Evolutionary conservation across 2,329 filamentous ascomycete genomes (phyloP), one percentile per base, ranked within the genome.

Genomic region (Pyricularia pennisetigena): DNA sequence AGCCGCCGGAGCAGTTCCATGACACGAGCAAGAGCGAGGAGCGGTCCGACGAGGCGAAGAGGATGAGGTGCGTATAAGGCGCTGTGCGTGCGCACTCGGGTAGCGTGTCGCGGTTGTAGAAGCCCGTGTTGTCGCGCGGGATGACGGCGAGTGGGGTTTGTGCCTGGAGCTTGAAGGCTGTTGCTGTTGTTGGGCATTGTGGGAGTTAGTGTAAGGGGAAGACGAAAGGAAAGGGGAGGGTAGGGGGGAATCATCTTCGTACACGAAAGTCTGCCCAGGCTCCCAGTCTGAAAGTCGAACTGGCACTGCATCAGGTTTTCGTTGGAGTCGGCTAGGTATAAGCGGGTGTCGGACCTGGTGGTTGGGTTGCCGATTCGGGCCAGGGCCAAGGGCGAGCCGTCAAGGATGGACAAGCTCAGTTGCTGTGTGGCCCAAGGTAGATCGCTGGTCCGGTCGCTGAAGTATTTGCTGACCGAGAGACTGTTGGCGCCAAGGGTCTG

Each of bases 1-100:
- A 70, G 8, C 69, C 68, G 26, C 68, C 64, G 1, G 68, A 70
- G 65, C 69, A 69, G 30, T 69, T 70, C 69, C 68, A 69, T 4
- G 68, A 68, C 1, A 69, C 64, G 24, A 70, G 28, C 2, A 61
- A 66, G 26, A 70, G 35, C 3, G n/a, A 62, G 20, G 28, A 49
- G 24, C 67, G 64, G 64, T 69, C 64, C n/a, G 64, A 6, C 2
- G 69, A 65, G 26, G 68, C 68, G n/a, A 69, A 70, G 20, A 70
- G 67, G n/a, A 69, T 24, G 16, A 68, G 64, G 62, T 69, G 68
- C 1, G 68, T 70, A 23, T 68, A 23, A 30, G 67, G 67, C 0
- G 67, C 54, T 35, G 30, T 49, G 8, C 67, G 54, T 2, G 69
- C 67, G 20, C 69, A 70, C 32, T 68, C 66, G 10, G 69, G 68